Evolutionary conservation across 306 rosid species (phyloP).

Genomic region (Cicer cuneatum): DNA sequence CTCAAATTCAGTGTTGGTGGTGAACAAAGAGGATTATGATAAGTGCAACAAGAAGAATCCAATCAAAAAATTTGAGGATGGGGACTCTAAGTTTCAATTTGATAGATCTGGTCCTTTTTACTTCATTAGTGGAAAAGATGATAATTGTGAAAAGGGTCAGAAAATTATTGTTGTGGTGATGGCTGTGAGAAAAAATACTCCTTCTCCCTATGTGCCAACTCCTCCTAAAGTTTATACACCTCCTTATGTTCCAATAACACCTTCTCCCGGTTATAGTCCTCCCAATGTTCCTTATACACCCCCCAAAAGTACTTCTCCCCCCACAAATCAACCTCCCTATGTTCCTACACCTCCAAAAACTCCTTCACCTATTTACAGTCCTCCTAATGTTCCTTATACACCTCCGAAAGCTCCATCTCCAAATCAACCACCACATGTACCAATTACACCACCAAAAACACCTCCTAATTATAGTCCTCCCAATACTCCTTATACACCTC

Average conservation of each 20-base stretch:
- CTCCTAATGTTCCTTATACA: conserved; percentile 9
- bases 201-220: conserved; percentile 20
- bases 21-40: conserved; percentile 67
- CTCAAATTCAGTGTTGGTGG: conserved; percentile 70
- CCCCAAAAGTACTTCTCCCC: neutral
- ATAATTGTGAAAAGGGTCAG: conserved; percentile 75
- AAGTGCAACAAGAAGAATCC: conserved; percentile 73
- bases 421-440: neutral
- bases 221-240: neutral
- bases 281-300: conserved; percentile 23
- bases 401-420: neutral
- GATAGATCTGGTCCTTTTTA: conserved; percentile 73
- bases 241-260: conserved; percentile 14
- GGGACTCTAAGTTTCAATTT: conserved; percentile 61
- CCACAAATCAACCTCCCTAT: neutral
- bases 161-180: conserved; percentile 63
- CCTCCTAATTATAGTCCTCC: conserved; percentile 5
- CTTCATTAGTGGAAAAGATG: conserved; percentile 70
- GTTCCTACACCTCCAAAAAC: conserved; percentile 18
- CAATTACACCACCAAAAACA: conserved; percentile 1
- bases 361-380: neutral
- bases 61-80: conserved; percentile 63
- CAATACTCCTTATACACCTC: conserved; percentile 4
- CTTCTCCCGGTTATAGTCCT: conserved; percentile 1
- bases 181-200: conserved; percentile 45